Evolutionary conservation across 768 basidiomycete species (phyloP).

Genomic region (Sutorius australiensis): DNA sequence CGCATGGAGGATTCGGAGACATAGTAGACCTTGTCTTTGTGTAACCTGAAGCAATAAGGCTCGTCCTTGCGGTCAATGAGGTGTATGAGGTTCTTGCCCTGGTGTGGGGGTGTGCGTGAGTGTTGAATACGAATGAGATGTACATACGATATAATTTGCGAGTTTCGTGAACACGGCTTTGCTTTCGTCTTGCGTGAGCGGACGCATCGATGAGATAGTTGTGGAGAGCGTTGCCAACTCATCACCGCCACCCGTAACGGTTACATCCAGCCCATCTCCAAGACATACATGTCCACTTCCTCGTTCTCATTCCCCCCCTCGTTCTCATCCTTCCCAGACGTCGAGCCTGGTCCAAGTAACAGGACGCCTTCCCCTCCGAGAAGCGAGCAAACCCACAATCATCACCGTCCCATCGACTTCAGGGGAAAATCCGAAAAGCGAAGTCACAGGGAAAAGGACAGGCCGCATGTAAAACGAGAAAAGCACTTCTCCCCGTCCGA

Average conservation of each 20-base stretch:
- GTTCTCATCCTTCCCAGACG: constrained; percentile 67
- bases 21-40: constrained; percentile 94
- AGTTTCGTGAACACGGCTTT: constrained; percentile 95
- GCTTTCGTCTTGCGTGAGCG: constrained; percentile 95
- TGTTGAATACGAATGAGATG: not conserved
- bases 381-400: constrained; percentile 14
- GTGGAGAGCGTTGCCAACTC: not conserved
- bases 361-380: constrained; percentile 13
- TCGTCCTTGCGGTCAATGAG: constrained; percentile 94
- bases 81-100: constrained; percentile 97
- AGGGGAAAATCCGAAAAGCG: constrained; percentile 22
- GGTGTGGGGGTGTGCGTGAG: not conserved
- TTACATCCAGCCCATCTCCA: constrained; percentile 1
- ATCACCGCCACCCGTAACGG: constrained; percentile 8
- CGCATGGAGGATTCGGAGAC: constrained; percentile 95
- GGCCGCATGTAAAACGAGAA: constrained; percentile 28
- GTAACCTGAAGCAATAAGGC: constrained; percentile 91
- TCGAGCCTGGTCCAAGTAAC: constrained; percentile 44
- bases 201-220: constrained; percentile 59
- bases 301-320: constrained; percentile 61
- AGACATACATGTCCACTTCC: constrained; percentile 42
- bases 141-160: constrained; percentile 89
- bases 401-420: constrained; percentile 10
- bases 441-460: constrained; percentile 28
- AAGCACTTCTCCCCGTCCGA: constrained; percentile 26